These are phyloP conservation scores for Ascochyta viciae-villosae DNA, from an alignment of 2,329 filamentous ascomycete genomes.

Conservation along the genomic window DNA sequence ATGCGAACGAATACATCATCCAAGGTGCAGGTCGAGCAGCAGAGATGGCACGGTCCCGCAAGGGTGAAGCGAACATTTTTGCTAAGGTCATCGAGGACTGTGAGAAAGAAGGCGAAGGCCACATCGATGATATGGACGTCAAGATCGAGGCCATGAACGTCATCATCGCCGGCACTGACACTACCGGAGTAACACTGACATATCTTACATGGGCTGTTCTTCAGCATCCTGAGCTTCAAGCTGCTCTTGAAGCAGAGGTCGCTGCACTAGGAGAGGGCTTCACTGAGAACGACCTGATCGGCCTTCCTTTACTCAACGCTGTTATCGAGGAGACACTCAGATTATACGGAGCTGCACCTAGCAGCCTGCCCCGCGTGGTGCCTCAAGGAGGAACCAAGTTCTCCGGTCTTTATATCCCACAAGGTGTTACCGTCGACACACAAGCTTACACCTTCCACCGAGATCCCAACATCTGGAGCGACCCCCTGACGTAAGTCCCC, in stretches of 20 bases:
- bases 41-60: slow-evolving; percentile 38
- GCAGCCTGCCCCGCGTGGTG: slow-evolving; percentile 46
- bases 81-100: slow-evolving; percentile 43
- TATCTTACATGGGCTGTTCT: slow-evolving; percentile 47
- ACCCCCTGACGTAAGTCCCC: slow-evolving; percentile 34
- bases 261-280: slow-evolving; percentile 26
- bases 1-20: slow-evolving; percentile 43
- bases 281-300: slow-evolving; percentile 42
- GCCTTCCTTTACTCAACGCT: slow-evolving; percentile 44
- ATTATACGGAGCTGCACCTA: slow-evolving; percentile 47
- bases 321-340: slow-evolving; percentile 52
- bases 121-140: slow-evolving; percentile 44
- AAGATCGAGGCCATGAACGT: slow-evolving; percentile 42
- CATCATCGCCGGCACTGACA: slow-evolving; percentile 48
- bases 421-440: slow-evolving; percentile 48
- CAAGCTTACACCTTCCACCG: slow-evolving; percentile 52
- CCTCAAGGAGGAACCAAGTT: slow-evolving; percentile 47
- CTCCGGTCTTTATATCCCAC: slow-evolving; percentile 46
- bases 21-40: slow-evolving; percentile 41
- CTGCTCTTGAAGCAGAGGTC: slow-evolving; percentile 32
- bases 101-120: slow-evolving; percentile 37
- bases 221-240: slow-evolving; percentile 28
- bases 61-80: slow-evolving; percentile 43
- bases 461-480: slow-evolving; percentile 39
- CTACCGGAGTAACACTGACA: slow-evolving; percentile 43